Evolutionary conservation across 2,329 filamentous ascomycete genomes (phyloP).

Genomic region (Botrytis paeoniae): DNA sequence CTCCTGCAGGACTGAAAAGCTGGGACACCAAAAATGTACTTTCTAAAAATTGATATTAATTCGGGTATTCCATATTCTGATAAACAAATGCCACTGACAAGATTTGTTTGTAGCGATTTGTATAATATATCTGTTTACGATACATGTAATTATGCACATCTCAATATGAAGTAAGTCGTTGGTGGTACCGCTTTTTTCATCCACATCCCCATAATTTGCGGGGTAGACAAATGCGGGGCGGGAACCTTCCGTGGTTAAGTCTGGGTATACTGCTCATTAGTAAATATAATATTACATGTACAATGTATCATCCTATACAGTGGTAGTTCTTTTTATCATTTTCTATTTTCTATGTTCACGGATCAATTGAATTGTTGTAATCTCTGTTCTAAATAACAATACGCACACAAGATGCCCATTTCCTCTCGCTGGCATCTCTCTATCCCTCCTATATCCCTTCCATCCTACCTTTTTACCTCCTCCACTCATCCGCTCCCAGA

Average conservation of each 20-base stretch:
- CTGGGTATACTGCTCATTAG: neutral
- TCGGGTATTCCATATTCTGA: neutral
- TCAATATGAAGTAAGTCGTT: neutral
- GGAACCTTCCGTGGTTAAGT: neutral
- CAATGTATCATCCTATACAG: neutral
- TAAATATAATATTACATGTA: neutral
- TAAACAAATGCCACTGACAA: neutral
- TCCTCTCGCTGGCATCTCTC: constrained; percentile 30
- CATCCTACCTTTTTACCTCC: constrained; percentile 55
- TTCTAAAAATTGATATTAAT: neutral
- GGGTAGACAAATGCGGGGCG: neutral
- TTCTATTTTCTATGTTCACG: neutral
- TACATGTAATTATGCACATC: no score
- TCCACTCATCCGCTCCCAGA: constrained; percentile 45
- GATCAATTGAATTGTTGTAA: neutral
- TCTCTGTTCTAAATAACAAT: neutral
- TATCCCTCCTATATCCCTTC: constrained; percentile 45
- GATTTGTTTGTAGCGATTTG: neutral
- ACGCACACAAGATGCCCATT: constrained; percentile 29
- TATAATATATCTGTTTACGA: neutral
- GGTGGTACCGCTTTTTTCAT: no score
- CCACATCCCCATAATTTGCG: neutral
- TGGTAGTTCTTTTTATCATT: neutral
- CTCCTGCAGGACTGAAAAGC: neutral
- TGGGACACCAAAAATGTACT: neutral